These are phyloP conservation scores for Ogataea sp. DNA, from an alignment of 805 yeast species.

Conservation along the genomic window DNA sequence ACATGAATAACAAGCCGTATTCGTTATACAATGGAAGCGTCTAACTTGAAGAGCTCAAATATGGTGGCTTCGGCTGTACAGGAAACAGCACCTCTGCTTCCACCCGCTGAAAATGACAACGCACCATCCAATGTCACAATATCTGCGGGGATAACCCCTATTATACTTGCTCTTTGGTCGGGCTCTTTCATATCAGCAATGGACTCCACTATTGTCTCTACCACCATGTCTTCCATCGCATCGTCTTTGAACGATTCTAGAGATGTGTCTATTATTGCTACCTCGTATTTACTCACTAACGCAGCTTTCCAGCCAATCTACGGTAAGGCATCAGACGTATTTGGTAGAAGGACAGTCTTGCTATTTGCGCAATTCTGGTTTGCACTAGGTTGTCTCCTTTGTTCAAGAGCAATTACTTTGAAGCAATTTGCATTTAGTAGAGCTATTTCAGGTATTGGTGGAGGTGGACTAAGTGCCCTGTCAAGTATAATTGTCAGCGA, in stretches of 20 bases:
- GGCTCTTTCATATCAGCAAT: constrained; percentile 45
- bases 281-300: constrained; percentile 59
- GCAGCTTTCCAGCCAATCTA: constrained; percentile 70
- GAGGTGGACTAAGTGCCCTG: constrained; percentile 46
- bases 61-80: too few species aligned
- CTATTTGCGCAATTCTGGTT: constrained; percentile 36
- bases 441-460: constrained; percentile 52
- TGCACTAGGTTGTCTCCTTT: constrained; percentile 34
- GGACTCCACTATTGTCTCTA: constrained; percentile 54
- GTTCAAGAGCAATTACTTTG: constrained; percentile 33
- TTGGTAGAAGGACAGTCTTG: constrained; percentile 42
- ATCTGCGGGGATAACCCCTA: neutral
- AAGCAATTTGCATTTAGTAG: constrained; percentile 39
- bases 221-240: constrained; percentile 51
- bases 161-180: constrained; percentile 28
- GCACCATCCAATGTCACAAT: neutral
- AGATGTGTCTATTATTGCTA: constrained; percentile 61
- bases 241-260: constrained; percentile 47
- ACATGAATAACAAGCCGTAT: too few species aligned
- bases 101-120: too few species aligned
- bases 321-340: constrained; percentile 62
- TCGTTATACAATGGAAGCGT: too few species aligned
- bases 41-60: too few species aligned
- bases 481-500: constrained; percentile 48
- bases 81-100: neutral